Conservation (phyloP, 257 asterid species). For the Przewalskia tangutica region DNA sequence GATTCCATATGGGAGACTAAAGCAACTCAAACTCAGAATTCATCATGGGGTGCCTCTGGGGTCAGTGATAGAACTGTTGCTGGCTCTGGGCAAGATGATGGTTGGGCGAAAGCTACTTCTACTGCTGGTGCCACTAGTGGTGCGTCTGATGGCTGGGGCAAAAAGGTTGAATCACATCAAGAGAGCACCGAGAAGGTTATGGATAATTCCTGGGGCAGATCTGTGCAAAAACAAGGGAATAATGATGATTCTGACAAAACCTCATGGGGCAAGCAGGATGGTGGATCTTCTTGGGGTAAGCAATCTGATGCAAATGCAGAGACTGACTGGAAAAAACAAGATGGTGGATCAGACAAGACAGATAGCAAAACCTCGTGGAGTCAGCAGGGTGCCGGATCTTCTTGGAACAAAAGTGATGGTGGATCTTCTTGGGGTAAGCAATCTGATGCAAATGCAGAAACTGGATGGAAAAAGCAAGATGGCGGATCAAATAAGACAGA, state of each 20-base stretch:
- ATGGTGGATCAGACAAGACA: slow-evolving; percentile 18
- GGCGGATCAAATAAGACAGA: slow-evolving; percentile 17
- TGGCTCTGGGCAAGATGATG: slow-evolving; percentile 22
- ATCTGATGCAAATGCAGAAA: background rate
- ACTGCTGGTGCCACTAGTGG: slow-evolving; percentile 10
- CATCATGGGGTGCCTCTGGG: slow-evolving; percentile 68
- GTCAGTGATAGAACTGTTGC: slow-evolving; percentile 22
- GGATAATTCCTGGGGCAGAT: slow-evolving; percentile 27
- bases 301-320: background rate
- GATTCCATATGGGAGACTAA: slow-evolving; percentile 54
- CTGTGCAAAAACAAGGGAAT: slow-evolving; percentile 11
- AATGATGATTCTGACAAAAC: slow-evolving; percentile 11
- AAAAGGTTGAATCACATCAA: slow-evolving; percentile 27
- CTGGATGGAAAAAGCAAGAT: slow-evolving; percentile 11
- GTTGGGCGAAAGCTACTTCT: slow-evolving; percentile 23
- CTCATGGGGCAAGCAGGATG: slow-evolving; percentile 18
- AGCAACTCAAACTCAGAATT: slow-evolving; percentile 29
- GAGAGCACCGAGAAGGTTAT: slow-evolving; percentile 16
- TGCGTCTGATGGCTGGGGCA: slow-evolving; percentile 39
- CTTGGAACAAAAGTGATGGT: slow-evolving; percentile 15
- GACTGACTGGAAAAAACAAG: slow-evolving; percentile 7
- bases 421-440: slow-evolving; percentile 16
- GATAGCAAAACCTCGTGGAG: slow-evolving; percentile 14
- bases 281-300: slow-evolving; percentile 22
- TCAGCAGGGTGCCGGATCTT: slow-evolving; percentile 23